phyloP scores from a whole-genome alignment of 164 flowering plant genomes.

The Dillenia suffruticosa region DNA sequence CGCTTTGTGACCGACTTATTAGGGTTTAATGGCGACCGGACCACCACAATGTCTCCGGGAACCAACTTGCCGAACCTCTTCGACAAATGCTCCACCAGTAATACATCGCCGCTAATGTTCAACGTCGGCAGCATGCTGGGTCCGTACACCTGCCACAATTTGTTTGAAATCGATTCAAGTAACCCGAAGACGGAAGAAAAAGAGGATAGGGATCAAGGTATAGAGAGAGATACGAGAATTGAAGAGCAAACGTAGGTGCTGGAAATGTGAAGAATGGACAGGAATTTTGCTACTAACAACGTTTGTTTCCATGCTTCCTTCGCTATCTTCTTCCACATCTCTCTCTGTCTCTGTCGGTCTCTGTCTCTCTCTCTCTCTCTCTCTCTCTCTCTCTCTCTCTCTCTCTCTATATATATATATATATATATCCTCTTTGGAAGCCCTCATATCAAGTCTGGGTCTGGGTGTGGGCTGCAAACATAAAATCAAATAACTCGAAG shows the following conservation, averaged over 20 bases:
- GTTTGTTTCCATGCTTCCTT: slow-evolving; percentile 26
- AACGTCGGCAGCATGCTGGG: slow-evolving; percentile 71
- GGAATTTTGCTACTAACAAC: slow-evolving; percentile 29
- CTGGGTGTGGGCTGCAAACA: too few species aligned
- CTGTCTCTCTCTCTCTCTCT: too few species aligned
- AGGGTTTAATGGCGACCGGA: slow-evolving; percentile 51
- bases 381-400: too few species aligned
- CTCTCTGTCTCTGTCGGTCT: too few species aligned
- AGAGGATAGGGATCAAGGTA: not conserved
- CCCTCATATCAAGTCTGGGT: too few species aligned
- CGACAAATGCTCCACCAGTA: slow-evolving; percentile 41
- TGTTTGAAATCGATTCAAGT: not conserved
- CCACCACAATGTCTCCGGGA: slow-evolving; percentile 49
- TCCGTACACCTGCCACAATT: slow-evolving; percentile 43
- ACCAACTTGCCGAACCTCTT: slow-evolving; percentile 38
- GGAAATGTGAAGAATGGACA: slow-evolving; percentile 47
- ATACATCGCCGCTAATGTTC: slow-evolving; percentile 50
- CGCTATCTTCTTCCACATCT: too few species aligned
- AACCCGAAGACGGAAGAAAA: too few species aligned
- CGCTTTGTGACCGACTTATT: slow-evolving; percentile 43
- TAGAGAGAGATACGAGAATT: slow-evolving; percentile 21
- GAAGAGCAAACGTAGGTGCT: slow-evolving; percentile 37
- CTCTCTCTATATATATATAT: too few species aligned
- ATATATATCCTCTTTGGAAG: too few species aligned
- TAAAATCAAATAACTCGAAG: too few species aligned